These are phyloP conservation scores for Dactylellina sp. DNA, from an alignment of 2,329 filamentous ascomycete genomes.

Conservation along the genomic window DNA sequence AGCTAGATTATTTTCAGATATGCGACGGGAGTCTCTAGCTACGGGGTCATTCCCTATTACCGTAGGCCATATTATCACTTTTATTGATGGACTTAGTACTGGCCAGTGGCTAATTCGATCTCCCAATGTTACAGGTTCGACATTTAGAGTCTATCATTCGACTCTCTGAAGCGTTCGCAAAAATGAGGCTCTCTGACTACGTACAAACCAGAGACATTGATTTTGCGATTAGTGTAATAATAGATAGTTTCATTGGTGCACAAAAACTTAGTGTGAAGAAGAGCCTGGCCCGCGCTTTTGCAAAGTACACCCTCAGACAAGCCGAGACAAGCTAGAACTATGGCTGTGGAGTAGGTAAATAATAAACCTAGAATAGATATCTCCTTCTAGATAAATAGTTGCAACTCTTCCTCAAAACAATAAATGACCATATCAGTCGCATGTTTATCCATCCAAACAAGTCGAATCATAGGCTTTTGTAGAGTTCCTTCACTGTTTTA, in stretches of 20 bases:
- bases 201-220: conserved; percentile 91
- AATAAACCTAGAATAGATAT: no score
- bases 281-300: conserved; percentile 90
- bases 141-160: conserved; percentile 98
- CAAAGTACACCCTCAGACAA: conserved; percentile 82
- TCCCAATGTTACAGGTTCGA: conserved; percentile 74
- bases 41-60: conserved; percentile 98
- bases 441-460: no score
- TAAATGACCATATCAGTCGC: no score
- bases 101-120: conserved; percentile 1
- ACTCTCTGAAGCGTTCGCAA: conserved; percentile 92
- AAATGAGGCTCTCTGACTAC: conserved; percentile 98
- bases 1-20: conserved; percentile 91
- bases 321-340: conserved; percentile 61
- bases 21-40: conserved; percentile 90
- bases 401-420: no score
- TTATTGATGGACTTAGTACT: background rate
- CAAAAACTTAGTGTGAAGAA: conserved; percentile 99
- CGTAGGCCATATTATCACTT: conserved; percentile 69
- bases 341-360: background rate
- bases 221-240: conserved; percentile 93
- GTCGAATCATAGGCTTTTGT: conserved; percentile 30
- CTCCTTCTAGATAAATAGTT: no score
- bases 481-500: conserved; percentile 41
- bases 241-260: conserved; percentile 93